Conservation (phyloP, 2,329 filamentous ascomycete species). For the Nakataea oryzae region DNA sequence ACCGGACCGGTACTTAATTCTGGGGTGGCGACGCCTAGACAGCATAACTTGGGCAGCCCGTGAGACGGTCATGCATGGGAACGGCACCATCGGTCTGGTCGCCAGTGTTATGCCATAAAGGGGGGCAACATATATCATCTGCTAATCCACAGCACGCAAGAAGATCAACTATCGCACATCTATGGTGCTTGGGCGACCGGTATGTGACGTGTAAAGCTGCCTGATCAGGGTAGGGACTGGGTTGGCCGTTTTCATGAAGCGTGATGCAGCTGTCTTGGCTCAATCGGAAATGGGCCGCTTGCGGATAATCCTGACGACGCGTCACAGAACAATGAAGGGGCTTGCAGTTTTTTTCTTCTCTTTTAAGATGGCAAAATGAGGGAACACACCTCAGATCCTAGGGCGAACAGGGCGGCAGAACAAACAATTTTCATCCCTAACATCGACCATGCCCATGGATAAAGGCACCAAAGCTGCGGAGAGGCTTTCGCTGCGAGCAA, state of each 20-base stretch:
- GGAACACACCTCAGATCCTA: too few species aligned
- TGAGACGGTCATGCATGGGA: not conserved
- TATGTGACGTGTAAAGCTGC: not conserved
- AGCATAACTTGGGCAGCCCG: not conserved
- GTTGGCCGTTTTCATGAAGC: not conserved
- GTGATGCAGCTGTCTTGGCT: not conserved
- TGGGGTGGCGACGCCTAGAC: not conserved
- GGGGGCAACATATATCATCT: not conserved
- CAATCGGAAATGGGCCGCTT: too few species aligned
- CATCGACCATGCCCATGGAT: not conserved
- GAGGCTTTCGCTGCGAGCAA: not conserved
- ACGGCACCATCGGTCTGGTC: not conserved
- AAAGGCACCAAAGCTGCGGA: not conserved
- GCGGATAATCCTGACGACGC: too few species aligned
- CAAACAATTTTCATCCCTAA: not conserved
- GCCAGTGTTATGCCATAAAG: not conserved
- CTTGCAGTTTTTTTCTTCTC: too few species aligned
- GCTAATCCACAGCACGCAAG: not conserved
- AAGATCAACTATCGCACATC: not conserved
- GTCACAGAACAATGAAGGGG: too few species aligned
- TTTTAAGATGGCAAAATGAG: too few species aligned
- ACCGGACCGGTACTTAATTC: not conserved
- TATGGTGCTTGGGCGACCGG: not conserved
- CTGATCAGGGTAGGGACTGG: not conserved
- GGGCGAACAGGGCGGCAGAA: too few species aligned